Evolutionary conservation across 352 stramenopile species (phyloP).

Genomic region (Globisporangium nodosum): DNA sequence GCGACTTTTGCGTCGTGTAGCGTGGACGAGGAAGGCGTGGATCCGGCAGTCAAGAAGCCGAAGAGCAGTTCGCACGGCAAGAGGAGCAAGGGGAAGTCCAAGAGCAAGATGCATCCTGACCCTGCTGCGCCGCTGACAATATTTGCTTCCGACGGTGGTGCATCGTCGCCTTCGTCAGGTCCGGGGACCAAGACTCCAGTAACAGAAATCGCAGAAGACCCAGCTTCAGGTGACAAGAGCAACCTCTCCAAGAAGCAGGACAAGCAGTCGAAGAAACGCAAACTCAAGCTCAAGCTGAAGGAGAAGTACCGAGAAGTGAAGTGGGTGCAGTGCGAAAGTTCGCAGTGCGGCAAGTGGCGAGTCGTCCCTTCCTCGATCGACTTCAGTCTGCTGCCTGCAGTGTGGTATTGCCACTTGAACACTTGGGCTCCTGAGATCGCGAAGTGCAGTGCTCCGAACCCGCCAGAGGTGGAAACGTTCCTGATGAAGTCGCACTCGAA

Average conservation of each 20-base stretch:
- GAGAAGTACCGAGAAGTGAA: slow-evolving; percentile 82
- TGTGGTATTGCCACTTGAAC: slow-evolving; percentile 86
- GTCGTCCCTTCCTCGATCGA: slow-evolving; percentile 90
- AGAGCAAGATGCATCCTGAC: slow-evolving; percentile 15
- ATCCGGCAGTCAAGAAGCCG: slow-evolving; percentile 11
- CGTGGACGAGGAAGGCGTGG: slow-evolving; percentile 86
- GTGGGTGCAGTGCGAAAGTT: slow-evolving; percentile 95
- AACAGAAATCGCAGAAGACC: not conserved
- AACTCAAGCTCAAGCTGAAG: slow-evolving; percentile 65
- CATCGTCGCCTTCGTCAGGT: slow-evolving; percentile 32
- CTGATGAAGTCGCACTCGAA: slow-evolving; percentile 56
- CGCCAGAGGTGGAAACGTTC: slow-evolving; percentile 63
- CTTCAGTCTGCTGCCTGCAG: slow-evolving; percentile 81
- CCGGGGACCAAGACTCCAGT: slow-evolving; percentile 15
- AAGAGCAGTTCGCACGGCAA: slow-evolving; percentile 7
- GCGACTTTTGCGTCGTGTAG: slow-evolving; percentile 76
- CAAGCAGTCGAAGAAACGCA: slow-evolving; percentile 72
- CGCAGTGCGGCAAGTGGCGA: slow-evolving; percentile 93
- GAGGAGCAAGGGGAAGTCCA: slow-evolving; percentile 19
- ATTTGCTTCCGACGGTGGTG: slow-evolving; percentile 19
- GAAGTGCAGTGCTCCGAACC: slow-evolving; percentile 63
- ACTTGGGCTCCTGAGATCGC: slow-evolving; percentile 71
- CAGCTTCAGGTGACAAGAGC: slow-evolving; percentile 9
- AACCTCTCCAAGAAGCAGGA: slow-evolving; percentile 46
- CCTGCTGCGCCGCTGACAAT: slow-evolving; percentile 3